Base-by-base conservation (phyloP, 768 basidiomycete genomes). In the Calocera viscosa region DNA sequence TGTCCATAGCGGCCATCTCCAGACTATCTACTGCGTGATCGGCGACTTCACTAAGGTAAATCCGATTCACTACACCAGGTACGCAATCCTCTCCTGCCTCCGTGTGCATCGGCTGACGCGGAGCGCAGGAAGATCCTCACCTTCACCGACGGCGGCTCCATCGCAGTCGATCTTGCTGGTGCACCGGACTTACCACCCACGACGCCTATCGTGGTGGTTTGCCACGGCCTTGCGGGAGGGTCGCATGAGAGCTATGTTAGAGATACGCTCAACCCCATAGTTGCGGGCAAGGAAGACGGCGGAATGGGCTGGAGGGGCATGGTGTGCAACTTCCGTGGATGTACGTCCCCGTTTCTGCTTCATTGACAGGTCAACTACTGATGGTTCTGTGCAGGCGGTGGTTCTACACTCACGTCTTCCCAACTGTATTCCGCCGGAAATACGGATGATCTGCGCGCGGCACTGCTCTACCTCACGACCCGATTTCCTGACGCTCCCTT, bases 301-400 rank as follows among this genome's bases (percentile, higher is more conserved):
- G 95, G 94, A 1, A 78, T 95, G 65, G 93, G 94, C 17, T 95
- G 90, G 76, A 82, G 96, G 67, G 94, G 84, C 2, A 87, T 89
- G 14, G 92, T 97, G 10, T 83, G 94, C 74, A 96, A 95, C 77
- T 94, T 89, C 77, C 84, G 94, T 71, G 94, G 93, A 73, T 95
- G 93, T 90, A 72, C 73, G 88, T 67, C 32, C 17, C 32, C 49
- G 34, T 28, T 24, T 60, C 17, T 17, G 30, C 14, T 22, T 28
- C 30, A 60, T 14, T 5, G 14, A 38, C 35, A 38, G 14, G 14
- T 38, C 35, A 38, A 38, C 7, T 38, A 38, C 35, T 38, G 35
- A 66, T 19, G 32, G 17, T 28, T 34, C 19, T 26, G n/a, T 24
- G 26, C 73, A 93, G 90, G 91, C 77, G 94, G 93, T 65, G 88